A percentile compares a stretch with the other conserved stretches of the same genome.
Conservation (phyloP, 2,329 filamentous ascomycete genomes). For the Colletotrichum nymphaeae region DNA sequence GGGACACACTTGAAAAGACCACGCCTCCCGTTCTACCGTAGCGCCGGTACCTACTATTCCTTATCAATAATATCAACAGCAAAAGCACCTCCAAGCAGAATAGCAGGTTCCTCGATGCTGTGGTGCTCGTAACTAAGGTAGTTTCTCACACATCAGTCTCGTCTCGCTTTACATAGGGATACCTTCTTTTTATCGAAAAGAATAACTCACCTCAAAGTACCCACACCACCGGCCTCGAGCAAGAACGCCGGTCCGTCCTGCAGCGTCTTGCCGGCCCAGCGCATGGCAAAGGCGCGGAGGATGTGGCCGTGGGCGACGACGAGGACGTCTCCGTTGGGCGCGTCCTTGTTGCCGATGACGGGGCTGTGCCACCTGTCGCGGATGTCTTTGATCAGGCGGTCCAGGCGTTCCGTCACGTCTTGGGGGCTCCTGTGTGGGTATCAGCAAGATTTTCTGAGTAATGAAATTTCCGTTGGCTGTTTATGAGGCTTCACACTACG, state of each 20-base stretch:
- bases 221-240: slow-evolving; percentile 89
- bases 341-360: slow-evolving; percentile 61
- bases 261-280: slow-evolving; percentile 82
- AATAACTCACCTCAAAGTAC: slow-evolving; percentile 74
- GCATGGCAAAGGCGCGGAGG: slow-evolving; percentile 85
- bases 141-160: not conserved
- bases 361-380: slow-evolving; percentile 72
- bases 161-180: not conserved
- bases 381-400: slow-evolving; percentile 81
- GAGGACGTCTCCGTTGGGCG: slow-evolving; percentile 51
- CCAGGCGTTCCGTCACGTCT: slow-evolving; percentile 78
- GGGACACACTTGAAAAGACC: not conserved
- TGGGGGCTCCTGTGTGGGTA: slow-evolving; percentile 67
- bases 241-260: slow-evolving; percentile 82
- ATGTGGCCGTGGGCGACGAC: slow-evolving; percentile 94
- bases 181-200: no score
- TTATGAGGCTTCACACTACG: not conserved
- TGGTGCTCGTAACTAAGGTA: slow-evolving; percentile 79
- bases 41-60: slow-evolving; percentile 37
- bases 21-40: not conserved
- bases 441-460: not conserved
- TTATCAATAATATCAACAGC: slow-evolving; percentile 53
- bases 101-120: slow-evolving; percentile 81
- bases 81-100: slow-evolving; percentile 81
- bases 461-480: not conserved